Conservation (phyloP, 352 stramenopile genomes). For the Globisporangium polare region DNA sequence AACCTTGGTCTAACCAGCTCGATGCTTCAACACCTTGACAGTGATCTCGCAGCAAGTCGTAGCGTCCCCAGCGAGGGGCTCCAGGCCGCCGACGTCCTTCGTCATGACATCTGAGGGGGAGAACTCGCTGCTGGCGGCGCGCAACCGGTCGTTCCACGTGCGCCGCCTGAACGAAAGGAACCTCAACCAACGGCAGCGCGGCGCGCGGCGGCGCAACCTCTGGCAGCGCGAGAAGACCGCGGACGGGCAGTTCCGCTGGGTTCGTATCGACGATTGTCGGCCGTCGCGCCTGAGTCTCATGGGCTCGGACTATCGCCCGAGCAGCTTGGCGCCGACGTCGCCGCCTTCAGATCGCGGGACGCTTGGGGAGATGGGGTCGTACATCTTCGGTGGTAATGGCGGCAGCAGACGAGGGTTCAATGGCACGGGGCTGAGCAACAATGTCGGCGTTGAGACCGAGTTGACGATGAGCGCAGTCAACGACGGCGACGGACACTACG, state of each 20-base stretch:
- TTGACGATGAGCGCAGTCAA: conserved; percentile 50
- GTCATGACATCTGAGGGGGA: conserved; percentile 20
- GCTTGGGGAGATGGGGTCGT: conserved; percentile 26
- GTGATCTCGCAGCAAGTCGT: conserved; percentile 66
- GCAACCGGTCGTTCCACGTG: conserved; percentile 78
- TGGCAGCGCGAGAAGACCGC: conserved; percentile 74
- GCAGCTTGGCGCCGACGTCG: conserved; percentile 13
- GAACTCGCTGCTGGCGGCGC: conserved; percentile 39
- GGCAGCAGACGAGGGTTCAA: conserved; percentile 10
- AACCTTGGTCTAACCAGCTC: neutral
- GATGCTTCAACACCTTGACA: conserved; percentile 14
- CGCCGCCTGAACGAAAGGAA: conserved; percentile 78
- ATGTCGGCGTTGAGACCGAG: conserved; percentile 62
- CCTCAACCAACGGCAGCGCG: conserved; percentile 71
- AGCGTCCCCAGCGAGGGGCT: conserved; percentile 22
- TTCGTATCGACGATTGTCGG: conserved; percentile 63
- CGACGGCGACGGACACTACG: conserved; percentile 34
- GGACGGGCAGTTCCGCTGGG: conserved; percentile 77
- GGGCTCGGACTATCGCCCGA: conserved; percentile 15
- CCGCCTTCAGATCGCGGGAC: conserved; percentile 6
- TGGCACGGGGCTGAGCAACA: conserved; percentile 13
- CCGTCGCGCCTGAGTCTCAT: conserved; percentile 65
- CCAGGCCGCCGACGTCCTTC: conserved; percentile 27
- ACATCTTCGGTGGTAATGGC: conserved; percentile 29
- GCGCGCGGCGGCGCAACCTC: conserved; percentile 62